phyloP scores from a whole-genome alignment of 2,329 filamentous ascomycete species.

The Colletotrichum cordylinicola region DNA sequence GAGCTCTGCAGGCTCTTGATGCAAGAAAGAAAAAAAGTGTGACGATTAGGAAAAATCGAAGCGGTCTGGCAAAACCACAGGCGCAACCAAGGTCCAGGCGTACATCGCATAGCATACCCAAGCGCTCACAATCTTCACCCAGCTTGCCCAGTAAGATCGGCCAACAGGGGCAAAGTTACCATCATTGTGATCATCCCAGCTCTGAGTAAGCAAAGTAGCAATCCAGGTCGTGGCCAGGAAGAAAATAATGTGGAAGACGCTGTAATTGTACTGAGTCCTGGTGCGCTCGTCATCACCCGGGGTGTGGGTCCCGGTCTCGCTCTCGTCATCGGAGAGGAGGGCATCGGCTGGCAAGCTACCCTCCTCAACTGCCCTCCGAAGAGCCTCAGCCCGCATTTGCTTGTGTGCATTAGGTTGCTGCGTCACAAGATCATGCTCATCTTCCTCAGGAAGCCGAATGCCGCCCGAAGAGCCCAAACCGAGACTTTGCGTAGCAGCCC shows the following conservation, averaged over 20 bases:
- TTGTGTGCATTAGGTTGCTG: slow-evolving; percentile 81
- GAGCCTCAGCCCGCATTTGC: slow-evolving; percentile 91
- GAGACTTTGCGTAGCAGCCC: slow-evolving; percentile 89
- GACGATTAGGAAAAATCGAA: slow-evolving; percentile 66
- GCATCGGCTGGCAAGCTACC: slow-evolving; percentile 92
- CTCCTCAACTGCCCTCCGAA: slow-evolving; percentile 90
- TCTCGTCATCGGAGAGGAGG: slow-evolving; percentile 75
- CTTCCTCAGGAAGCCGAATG: slow-evolving; percentile 70
- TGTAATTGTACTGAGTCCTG: slow-evolving; percentile 94
- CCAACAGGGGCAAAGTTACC: slow-evolving; percentile 91
- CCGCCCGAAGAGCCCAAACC: slow-evolving; percentile 67
- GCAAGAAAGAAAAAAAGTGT: not conserved
- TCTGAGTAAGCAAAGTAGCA: slow-evolving; percentile 82
- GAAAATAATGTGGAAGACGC: slow-evolving; percentile 97
- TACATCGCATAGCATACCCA: slow-evolving; percentile 98
- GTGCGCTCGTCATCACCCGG: slow-evolving; percentile 84
- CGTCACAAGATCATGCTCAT: slow-evolving; percentile 88
- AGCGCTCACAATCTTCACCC: slow-evolving; percentile 98
- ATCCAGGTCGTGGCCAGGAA: slow-evolving; percentile 97
- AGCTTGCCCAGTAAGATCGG: slow-evolving; percentile 94
- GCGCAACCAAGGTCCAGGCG: slow-evolving; percentile 89
- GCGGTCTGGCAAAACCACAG: slow-evolving; percentile 82
- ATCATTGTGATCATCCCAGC: slow-evolving; percentile 66
- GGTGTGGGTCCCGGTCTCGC: slow-evolving; percentile 65
- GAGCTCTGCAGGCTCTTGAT: not conserved